Evolutionary conservation across 768 basidiomycete species (phyloP).

Genomic region (Boletellus emodensis): DNA sequence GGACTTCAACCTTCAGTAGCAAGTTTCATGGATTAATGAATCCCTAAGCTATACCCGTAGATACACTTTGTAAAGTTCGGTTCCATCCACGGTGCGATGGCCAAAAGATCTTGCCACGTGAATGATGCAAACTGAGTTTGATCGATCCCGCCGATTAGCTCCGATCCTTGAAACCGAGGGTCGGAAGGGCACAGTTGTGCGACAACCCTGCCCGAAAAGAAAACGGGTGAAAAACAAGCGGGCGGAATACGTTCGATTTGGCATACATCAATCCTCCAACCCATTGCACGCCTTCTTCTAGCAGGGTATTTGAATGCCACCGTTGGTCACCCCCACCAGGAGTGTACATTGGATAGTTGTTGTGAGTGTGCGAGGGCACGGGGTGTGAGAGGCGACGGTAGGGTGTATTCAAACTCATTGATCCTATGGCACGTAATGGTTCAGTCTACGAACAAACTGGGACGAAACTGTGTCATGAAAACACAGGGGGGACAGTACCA

Average conservation of each 20-base stretch:
- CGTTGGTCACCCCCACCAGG: constrained; percentile 64
- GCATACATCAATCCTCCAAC: constrained; percentile 67
- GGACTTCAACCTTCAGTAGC: not conserved
- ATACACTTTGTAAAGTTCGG: constrained; percentile 60
- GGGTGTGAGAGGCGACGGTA: constrained; percentile 53
- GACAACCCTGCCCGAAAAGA: constrained; percentile 45
- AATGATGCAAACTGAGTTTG: constrained; percentile 67
- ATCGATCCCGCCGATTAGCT: constrained; percentile 44
- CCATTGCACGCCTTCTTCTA: constrained; percentile 66
- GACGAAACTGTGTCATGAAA: no score
- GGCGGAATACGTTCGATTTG: not conserved
- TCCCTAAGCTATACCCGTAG: constrained; percentile 69
- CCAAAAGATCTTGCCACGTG: constrained; percentile 61
- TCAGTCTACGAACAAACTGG: not conserved
- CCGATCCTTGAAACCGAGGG: constrained; percentile 45
- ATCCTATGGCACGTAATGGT: not conserved
- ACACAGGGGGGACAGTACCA: constrained; percentile 2
- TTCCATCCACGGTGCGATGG: constrained; percentile 79
- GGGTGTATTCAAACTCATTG: constrained; percentile 6
- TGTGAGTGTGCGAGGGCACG: constrained; percentile 49
- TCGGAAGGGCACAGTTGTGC: constrained; percentile 53
- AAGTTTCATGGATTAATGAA: constrained; percentile 23
- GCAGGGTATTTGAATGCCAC: constrained; percentile 51
- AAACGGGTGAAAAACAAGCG: constrained; percentile 8
- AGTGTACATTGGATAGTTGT: constrained; percentile 71